Conservation (phyloP, 78 protist genomes). For the slime mould (Dictyostelium discoideum) region dicty_2.7 NC_007091.3:2725001-2725500, state of each 20-base stretch:
- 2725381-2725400: constrained; percentile 80
- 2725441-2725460: constrained; percentile 95
- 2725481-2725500: constrained; percentile 96
- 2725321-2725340: not conserved
- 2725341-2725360: not conserved
- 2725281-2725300: constrained; percentile 87
- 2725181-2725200: constrained; percentile 81
- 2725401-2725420: constrained; percentile 94
- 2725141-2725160: constrained; percentile 97
- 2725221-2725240: constrained; percentile 93
- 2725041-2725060: not conserved
- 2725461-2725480: constrained; percentile 99
- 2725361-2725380: not conserved
- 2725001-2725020: no score
- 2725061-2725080: not conserved
- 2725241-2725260: constrained; percentile 92
- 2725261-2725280: constrained; percentile 97
- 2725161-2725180: constrained; percentile 97
- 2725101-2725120: constrained; percentile 85
- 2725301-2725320: not conserved
- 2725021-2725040: not conserved
- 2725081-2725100: constrained; percentile 35
- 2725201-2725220: constrained; percentile 94
- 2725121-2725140: constrained; percentile 89
- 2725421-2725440: constrained; percentile 96